Conservation (phyloP, 2,329 filamentous ascomycete species). For the Thelonectria discophora region DNA sequence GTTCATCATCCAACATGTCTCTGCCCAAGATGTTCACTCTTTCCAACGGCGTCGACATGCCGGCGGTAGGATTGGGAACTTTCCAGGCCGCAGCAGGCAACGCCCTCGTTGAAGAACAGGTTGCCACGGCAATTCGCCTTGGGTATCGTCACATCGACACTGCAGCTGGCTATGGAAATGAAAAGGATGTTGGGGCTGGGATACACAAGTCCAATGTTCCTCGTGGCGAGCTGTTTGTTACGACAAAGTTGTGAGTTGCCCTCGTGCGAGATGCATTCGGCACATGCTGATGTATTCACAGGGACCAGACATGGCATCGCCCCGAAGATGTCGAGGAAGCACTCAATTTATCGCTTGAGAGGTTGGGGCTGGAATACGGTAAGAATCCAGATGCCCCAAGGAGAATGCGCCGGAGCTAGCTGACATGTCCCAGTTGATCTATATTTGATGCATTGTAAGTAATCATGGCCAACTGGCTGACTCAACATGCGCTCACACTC, state of each 20-base stretch:
- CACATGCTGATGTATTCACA: not conserved
- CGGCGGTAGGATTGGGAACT: slow-evolving; percentile 3
- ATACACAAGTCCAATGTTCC: not conserved
- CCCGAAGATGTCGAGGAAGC: not conserved
- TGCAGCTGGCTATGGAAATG: not conserved
- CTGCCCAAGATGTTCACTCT: not conserved
- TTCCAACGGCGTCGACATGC: not conserved
- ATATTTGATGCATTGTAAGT: slow-evolving; percentile 6
- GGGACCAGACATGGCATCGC: not conserved
- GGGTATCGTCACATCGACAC: slow-evolving; percentile 6
- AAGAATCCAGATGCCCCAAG: not conserved
- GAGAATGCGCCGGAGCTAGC: not conserved
- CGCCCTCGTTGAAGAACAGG: not conserved
- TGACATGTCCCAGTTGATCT: not conserved
- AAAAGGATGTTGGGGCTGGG: not conserved
- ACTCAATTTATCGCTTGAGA: not conserved
- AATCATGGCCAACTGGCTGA: not conserved
- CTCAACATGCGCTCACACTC: not conserved
- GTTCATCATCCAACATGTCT: not conserved
- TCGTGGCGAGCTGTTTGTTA: not conserved
- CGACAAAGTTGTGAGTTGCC: not conserved
- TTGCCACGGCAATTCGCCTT: not conserved
- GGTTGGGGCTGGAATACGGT: not conserved
- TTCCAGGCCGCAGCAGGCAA: slow-evolving; percentile 1
- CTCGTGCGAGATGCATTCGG: not conserved